Base-by-base conservation (phyloP, 768 basidiomycete species). In the Agaricus bisporus region DNA sequence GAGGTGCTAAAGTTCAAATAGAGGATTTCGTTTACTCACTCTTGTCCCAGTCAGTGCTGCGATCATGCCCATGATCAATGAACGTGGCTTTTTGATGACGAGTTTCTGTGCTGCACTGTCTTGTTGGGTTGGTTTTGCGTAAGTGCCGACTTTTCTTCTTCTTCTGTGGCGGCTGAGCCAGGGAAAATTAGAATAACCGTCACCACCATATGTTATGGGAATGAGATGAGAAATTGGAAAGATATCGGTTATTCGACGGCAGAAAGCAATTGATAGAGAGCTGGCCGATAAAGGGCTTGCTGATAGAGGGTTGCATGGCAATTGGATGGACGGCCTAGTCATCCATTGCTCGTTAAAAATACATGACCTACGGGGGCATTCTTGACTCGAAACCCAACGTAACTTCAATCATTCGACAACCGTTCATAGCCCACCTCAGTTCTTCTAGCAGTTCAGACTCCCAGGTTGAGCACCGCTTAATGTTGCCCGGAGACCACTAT, bases 201-300 rank as follows among this genome's bases (percentile, higher is more conserved):
- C 22, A n/a, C 71, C n/a, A 78, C 77, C 7, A 79, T 86, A 42
- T 69, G 65, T n/a, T 81, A 84, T 37, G 85, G 83, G 2, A 72
- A 73, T 25, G 67, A 71, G 48, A 74, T 86, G 70, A 72, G 84
- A 41, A 75, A 73, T 0, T 80, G 75, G 70, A 66, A 75, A 4
- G 79, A 86, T 57, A 65, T 83, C 3, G 82, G 78, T 3, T 84
- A 74, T 59, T 77, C 81, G 1, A 76, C 74, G 0, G 61, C 61
- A 5, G 61, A 68, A 0, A 68, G 63, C 22, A 72, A 73, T 52
- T 75, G 60, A 57, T n/a, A 7, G 48, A 11, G 4, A 43, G 18
- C 7, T 36, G 35, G 35, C 35, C 22, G 22, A 22, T 4, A 22
- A 22, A 22, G 22, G 4, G 22, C 22, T 4, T 22, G 22, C 22